Base-by-base conservation (phyloP, 441 rosid species). In the Gossypium gossypioides region DNA sequence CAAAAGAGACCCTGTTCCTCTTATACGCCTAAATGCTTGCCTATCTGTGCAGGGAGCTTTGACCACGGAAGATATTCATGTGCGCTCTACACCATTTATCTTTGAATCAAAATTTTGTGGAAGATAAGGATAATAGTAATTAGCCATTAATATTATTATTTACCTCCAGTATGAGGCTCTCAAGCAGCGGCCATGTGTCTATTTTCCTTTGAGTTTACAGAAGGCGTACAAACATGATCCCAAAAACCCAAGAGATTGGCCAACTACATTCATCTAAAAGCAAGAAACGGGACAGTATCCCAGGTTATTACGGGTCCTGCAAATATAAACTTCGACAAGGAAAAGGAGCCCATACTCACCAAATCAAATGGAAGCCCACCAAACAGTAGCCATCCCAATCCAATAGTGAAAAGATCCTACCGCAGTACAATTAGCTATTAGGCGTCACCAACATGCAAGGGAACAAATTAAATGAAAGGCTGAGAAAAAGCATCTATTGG, bases 151-250 rank as follows among this genome's bases (percentile, higher is more conserved):
- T 4, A 4, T 27, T 27, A 60, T 72, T 19, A 72, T 68, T 65
- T 62, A 67, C 74, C 75, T 75, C 76, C 61, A 18, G 24, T 18
- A 27, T 68, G 55, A 29, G 64, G 76, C 37, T 25, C 61, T 15
- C 1, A 27, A 29, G 74, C 69, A 75, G 37, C 16, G 37, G 72
- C 42, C 27, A 61, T 61, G 55, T 21, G 3, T 34, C 77, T 78
- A 86, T 65, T 75, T 85, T 24, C 87, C 88, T 50, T 58, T 48
- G 48, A 85, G 79, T 78, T 85, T 88, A 61, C 75, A 86, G 82
- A 76, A 86, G 9, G 93, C 93, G 60, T 85, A 88, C 34, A 85
- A 75, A 60, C 88, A 81, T 15, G 93, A 88, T 34, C 93, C 90
- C 0, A 83, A 50, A 73, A 88, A 88, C 25, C 93, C 89, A 24